These are phyloP conservation scores for Pichia sp. DNA, from an alignment of 1,139 yeast species.

Conservation along the genomic window DNA sequence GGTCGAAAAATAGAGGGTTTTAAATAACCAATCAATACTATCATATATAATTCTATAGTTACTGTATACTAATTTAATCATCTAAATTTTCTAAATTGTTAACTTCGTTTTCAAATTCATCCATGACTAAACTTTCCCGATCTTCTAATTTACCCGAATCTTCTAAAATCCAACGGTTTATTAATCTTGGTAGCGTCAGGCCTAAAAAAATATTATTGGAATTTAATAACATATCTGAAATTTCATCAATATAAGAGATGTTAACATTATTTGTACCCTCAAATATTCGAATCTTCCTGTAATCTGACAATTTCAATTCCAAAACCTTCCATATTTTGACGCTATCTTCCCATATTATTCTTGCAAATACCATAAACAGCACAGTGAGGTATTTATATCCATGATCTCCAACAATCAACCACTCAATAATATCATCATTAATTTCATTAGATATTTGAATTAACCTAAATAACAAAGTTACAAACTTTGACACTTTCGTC, in stretches of 20 bases:
- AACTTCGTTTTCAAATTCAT: conserved; percentile 24
- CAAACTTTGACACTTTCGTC: conserved; percentile 51
- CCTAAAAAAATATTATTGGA: conserved; percentile 51
- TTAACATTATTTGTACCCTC: conserved; percentile 12
- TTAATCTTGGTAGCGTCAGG: conserved; percentile 53
- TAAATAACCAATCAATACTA: not conserved
- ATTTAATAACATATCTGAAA: conserved; percentile 46
- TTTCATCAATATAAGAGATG: conserved; percentile 47
- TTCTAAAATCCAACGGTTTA: conserved; percentile 34
- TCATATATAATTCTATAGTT: not conserved
- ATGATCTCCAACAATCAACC: conserved; percentile 43
- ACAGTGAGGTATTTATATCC: conserved; percentile 67
- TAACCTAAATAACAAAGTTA: conserved; percentile 57
- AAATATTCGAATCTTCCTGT: conserved; percentile 42
- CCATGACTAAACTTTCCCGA: conserved; percentile 31
- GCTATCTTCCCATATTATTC: conserved; percentile 41
- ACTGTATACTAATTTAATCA: conserved; percentile 2
- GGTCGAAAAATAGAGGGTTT: conserved; percentile 13
- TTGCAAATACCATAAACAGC: conserved; percentile 49
- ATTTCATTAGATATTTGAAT: conserved; percentile 39
- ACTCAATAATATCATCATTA: conserved; percentile 41
- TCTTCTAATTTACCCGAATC: conserved; percentile 37
- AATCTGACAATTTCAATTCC: conserved; percentile 51
- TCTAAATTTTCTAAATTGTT: conserved; percentile 11
- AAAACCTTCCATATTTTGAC: conserved; percentile 41